Evolutionary conservation across 2,329 filamentous ascomycete genomes (phyloP).

Genomic region (Alternaria postmessia): DNA sequence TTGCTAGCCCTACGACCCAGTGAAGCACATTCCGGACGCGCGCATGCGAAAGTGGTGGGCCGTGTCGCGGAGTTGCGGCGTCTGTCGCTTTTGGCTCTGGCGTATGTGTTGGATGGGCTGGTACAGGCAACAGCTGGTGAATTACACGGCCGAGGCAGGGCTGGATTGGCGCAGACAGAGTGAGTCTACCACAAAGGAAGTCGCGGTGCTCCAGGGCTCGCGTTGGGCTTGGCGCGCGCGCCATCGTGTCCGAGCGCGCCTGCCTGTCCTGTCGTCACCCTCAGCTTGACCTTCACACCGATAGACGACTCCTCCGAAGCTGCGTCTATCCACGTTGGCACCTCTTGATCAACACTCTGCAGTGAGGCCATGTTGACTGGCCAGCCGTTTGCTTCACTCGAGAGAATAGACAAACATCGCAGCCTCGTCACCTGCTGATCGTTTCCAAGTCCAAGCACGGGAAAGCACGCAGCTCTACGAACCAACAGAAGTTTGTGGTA

Average conservation of each 20-base stretch:
- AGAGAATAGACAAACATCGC: constrained; percentile 25
- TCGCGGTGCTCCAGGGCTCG: constrained; percentile 30
- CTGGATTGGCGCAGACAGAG: not conserved
- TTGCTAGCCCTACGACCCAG: constrained; percentile 42
- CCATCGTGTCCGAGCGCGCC: constrained; percentile 16
- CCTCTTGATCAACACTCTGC: not conserved
- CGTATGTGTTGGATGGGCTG: not conserved
- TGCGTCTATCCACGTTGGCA: constrained; percentile 21
- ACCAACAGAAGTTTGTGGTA: not conserved
- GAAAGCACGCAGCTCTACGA: not conserved
- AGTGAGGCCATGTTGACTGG: constrained; percentile 12
- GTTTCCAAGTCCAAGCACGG: constrained; percentile 1
- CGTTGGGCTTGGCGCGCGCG: constrained; percentile 27
- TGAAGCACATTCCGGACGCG: constrained; percentile 41
- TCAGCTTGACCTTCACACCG: constrained; percentile 19
- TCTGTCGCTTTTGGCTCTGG: not conserved
- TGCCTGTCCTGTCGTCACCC: constrained; percentile 9
- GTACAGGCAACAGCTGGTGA: not conserved
- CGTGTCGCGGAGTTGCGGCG: constrained; percentile 2
- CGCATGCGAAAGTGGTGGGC: constrained; percentile 31
- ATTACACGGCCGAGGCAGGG: not conserved
- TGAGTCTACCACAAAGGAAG: constrained; percentile 18
- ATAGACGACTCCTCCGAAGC: constrained; percentile 6
- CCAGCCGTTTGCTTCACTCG: constrained; percentile 34
- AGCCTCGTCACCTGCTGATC: constrained; percentile 12